Conservation (phyloP, 148 eudicot species). For the Oxyria digyna region DNA sequence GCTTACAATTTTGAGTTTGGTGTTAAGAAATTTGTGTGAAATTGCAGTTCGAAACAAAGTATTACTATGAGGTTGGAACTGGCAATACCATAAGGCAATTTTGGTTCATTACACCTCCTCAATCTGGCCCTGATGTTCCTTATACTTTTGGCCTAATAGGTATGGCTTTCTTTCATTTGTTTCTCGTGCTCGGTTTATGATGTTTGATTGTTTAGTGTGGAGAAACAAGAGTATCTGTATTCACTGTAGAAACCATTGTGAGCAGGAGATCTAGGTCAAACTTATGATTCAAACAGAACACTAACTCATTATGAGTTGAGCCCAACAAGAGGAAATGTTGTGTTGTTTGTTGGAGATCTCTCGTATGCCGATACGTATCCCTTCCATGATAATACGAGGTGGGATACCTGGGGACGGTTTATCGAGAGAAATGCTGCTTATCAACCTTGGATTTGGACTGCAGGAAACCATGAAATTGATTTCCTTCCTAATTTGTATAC, state of each 20-base stretch:
- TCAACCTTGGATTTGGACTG: conserved; percentile 10
- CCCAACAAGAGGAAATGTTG: conserved; percentile 21
- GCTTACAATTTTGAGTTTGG: not conserved
- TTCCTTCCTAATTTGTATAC: conserved; percentile 8
- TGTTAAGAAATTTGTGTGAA: not conserved
- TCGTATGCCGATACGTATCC: conserved; percentile 34
- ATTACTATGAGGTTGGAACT: conserved; percentile 56
- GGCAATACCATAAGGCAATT: conserved; percentile 44
- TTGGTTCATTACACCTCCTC: conserved; percentile 74
- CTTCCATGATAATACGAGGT: conserved; percentile 2
- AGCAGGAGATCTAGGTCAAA: conserved; percentile 44
- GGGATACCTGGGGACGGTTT: conserved; percentile 9
- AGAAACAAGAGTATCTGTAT: not conserved
- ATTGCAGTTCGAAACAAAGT: conserved; percentile 59
- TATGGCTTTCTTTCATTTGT: conserved; percentile 15
- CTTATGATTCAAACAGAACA: conserved; percentile 30
- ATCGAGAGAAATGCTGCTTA: conserved; percentile 9
- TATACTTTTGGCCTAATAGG: conserved; percentile 88
- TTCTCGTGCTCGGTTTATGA: not conserved
- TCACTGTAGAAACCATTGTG: not conserved
- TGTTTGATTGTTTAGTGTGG: too few species aligned
- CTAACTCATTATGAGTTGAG: conserved; percentile 28
- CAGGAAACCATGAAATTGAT: conserved; percentile 9
- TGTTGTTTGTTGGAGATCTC: conserved; percentile 34
- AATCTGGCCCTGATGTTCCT: conserved; percentile 68